Evolutionary conservation across 2,329 filamentous ascomycete species (phyloP), one percentile per base, ranked within the genome.

Genomic region (Sordariomycetes sp.): DNA sequence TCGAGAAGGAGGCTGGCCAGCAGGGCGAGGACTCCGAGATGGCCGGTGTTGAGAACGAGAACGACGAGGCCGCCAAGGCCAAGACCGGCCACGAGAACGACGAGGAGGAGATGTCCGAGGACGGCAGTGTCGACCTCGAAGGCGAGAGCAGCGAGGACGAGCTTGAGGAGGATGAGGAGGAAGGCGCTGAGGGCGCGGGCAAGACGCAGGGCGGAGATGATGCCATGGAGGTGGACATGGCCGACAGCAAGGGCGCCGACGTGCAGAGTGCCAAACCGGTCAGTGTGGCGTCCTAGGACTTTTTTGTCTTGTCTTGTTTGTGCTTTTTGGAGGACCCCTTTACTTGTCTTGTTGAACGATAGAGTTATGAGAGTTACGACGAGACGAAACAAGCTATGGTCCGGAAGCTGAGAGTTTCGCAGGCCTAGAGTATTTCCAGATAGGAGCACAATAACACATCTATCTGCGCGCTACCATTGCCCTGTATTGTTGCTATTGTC

Each of bases 71-170:
- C 21, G 60, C n/a, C n/a, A n/a, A n/a, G n/a, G n/a, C n/a, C n/a
- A n/a, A n/a, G n/a, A n/a, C n/a, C n/a, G n/a, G n/a, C n/a, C n/a
- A 61, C 23, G 61, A 57, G 26, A 64, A 68, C 16, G 75, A 83
- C 14, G 81, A 84, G 35, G 78, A 81, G 12, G 77, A 78, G 39
- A 66, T 67, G 44, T 83, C 79, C 12, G 82, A 88, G 40, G 82
- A 78, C 39, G 83, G 79, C 43, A 85, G 79, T 48, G 83, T 87
- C 53, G 83, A 87, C 53, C 75, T 87, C 30, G 83, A 86, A 49
- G 79, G 77, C 36, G 83, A 87, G 56, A 85, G 78, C 46, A 78
- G 78, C 45, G 82, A 82, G 21, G 79, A 79, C 40, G 75, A 85
- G 17, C 76, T 79, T 34, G 78, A 82, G 39, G 79, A 82, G 11